Conservation (phyloP, 345 rosid genomes). For the Firmiana major region DNA sequence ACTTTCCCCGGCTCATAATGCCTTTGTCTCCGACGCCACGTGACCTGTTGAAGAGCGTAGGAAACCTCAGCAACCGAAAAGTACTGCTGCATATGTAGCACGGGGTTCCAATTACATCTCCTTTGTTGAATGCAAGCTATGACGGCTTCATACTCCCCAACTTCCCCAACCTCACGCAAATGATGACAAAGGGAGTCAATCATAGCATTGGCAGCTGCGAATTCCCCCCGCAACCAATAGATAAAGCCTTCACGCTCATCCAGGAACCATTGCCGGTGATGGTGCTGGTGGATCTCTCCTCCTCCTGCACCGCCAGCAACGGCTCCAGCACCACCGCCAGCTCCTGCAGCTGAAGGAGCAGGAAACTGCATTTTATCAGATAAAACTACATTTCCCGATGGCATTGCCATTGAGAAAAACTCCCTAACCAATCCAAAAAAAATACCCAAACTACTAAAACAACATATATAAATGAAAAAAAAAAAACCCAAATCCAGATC, state of each 20-base stretch:
- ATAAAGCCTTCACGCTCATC: conserved; percentile 83
- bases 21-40: conserved; percentile 52
- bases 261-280: conserved; percentile 46
- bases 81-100: conserved; percentile 81
- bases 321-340: conserved; percentile 17
- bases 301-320: conserved; percentile 20
- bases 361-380: conserved; percentile 69
- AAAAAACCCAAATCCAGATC: conserved; percentile 15
- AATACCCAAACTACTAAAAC: neutral
- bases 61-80: conserved; percentile 56
- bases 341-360: conserved; percentile 9
- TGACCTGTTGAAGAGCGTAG: conserved; percentile 62
- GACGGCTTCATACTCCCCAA: conserved; percentile 64
- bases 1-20: conserved; percentile 50
- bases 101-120: conserved; percentile 72
- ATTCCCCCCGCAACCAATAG: conserved; percentile 83
- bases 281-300: conserved; percentile 39
- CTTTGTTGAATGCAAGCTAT: conserved; percentile 61
- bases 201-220: conserved; percentile 91
- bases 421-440: neutral
- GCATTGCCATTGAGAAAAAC: conserved; percentile 71
- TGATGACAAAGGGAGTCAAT: conserved; percentile 76
- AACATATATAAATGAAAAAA: conserved; percentile 18
- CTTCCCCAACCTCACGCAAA: conserved; percentile 55
- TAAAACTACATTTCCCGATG: conserved; percentile 55